Percentiles rank a stretch among this genome's conserved stretches.
phyloP scores from a whole-genome alignment of 768 basidiomycete species.

The Lactarius trivialis region DNA sequence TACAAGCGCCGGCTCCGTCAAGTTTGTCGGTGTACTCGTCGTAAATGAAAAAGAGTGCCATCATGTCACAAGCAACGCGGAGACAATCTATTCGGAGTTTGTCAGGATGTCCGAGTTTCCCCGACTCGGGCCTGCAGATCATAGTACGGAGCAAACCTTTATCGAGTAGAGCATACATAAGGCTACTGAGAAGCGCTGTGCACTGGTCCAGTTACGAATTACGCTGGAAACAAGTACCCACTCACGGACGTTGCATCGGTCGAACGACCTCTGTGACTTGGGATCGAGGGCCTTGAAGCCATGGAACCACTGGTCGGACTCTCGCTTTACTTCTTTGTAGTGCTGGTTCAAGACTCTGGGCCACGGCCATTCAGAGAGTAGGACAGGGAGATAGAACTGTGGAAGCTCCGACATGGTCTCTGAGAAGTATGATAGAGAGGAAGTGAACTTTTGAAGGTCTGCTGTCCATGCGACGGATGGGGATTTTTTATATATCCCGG shows the following conservation, averaged over 20 bases:
- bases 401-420: not conserved
- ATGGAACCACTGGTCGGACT: constrained; percentile 34
- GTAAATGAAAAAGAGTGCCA: constrained; percentile 44
- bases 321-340: constrained; percentile 31
- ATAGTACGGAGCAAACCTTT: constrained; percentile 25
- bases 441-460: not conserved
- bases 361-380: constrained; percentile 40
- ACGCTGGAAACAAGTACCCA: no score
- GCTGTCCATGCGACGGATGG: not conserved
- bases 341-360: constrained; percentile 34
- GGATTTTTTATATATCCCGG: not conserved
- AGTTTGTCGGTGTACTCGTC: constrained; percentile 46
- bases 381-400: constrained; percentile 30
- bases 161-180: constrained; percentile 31
- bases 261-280: constrained; percentile 34
- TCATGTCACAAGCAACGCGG: constrained; percentile 42
- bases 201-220: not conserved
- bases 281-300: constrained; percentile 33
- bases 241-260: constrained; percentile 32
- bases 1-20: constrained; percentile 27
- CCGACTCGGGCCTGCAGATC: not conserved
- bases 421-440: not conserved
- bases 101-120: not conserved
- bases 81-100: not conserved
- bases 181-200: constrained; percentile 33